phyloP scores from a whole-genome alignment of 2,329 filamentous ascomycete species.

The Ascochyta koolunga region DNA sequence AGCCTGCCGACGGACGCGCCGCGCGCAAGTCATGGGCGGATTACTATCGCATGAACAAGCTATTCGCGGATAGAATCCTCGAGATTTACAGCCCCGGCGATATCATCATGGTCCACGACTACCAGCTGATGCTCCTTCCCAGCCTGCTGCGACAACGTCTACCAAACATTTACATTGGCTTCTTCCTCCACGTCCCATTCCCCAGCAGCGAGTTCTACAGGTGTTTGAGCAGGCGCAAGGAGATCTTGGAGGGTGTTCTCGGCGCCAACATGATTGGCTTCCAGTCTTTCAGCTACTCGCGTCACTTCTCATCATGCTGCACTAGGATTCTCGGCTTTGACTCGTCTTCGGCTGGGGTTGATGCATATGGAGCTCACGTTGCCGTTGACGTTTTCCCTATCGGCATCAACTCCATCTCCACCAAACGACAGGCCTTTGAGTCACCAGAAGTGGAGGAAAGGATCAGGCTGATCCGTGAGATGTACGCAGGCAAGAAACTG shows the following conservation, averaged over 20 bases:
- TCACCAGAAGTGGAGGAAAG: conserved; percentile 73
- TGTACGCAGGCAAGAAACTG: conserved; percentile 90
- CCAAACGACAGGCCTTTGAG: conserved; percentile 76
- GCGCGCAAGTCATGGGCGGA: conserved; percentile 88
- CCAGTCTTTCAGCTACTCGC: conserved; percentile 92
- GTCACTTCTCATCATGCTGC: conserved; percentile 94
- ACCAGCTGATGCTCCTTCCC: conserved; percentile 88
- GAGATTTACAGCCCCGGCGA: conserved; percentile 92
- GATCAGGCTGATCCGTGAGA: conserved; percentile 71
- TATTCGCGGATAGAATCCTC: conserved; percentile 87
- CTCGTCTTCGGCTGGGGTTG: conserved; percentile 82
- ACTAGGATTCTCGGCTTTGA: conserved; percentile 90
- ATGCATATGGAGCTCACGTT: conserved; percentile 86
- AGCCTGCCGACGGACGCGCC: conserved; percentile 81
- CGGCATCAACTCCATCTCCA: conserved; percentile 85
- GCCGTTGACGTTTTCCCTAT: conserved; percentile 94
- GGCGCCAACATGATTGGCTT: conserved; percentile 94
- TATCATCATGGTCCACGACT: conserved; percentile 91
- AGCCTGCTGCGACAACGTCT: conserved; percentile 85
- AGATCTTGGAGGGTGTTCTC: conserved; percentile 86
- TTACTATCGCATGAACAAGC: conserved; percentile 90
- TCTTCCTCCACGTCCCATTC: conserved; percentile 93
- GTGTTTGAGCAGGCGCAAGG: conserved; percentile 85
- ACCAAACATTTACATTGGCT: conserved; percentile 90
- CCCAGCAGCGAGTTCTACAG: conserved; percentile 95